Evolutionary conservation across 2,329 filamentous ascomycete genomes (phyloP).

Genomic region (Tetracladium maxilliforme): DNA sequence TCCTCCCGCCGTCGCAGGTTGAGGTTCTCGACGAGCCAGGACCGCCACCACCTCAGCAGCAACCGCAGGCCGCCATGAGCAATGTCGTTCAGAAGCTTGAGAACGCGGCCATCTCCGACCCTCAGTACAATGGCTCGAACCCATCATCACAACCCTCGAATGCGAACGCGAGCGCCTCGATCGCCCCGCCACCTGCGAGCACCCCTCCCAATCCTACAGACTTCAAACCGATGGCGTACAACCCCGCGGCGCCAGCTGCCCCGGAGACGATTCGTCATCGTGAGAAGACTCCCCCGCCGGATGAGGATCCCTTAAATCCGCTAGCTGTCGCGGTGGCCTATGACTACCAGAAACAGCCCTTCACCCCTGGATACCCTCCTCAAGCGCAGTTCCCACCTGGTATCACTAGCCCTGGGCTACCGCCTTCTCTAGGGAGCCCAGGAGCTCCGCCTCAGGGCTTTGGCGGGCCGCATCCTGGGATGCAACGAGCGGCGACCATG

Average conservation of each 20-base stretch:
- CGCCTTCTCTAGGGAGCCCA: too few relatives aligned
- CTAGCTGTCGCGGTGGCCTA: slow-evolving; percentile 41
- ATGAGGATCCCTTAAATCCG: slow-evolving; percentile 46
- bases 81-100: slow-evolving; percentile 63
- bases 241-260: slow-evolving; percentile 63
- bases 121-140: too few relatives aligned
- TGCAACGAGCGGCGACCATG: too few relatives aligned
- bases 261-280: slow-evolving; percentile 58
- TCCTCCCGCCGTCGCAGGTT: slow-evolving; percentile 45
- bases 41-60: slow-evolving; percentile 26
- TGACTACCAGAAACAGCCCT: slow-evolving; percentile 38
- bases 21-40: slow-evolving; percentile 51
- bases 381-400: too few relatives aligned
- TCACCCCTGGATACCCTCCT: slow-evolving; percentile 32
- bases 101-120: slow-evolving; percentile 50
- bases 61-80: slow-evolving; percentile 37
- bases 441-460: too few relatives aligned
- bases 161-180: slow-evolving; percentile 4
- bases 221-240: slow-evolving; percentile 58
- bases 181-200: slow-evolving; percentile 16
- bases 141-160: slow-evolving; percentile 7
- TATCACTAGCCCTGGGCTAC: slow-evolving; percentile 21
- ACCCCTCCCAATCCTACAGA: slow-evolving; percentile 21
- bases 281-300: slow-evolving; percentile 66
- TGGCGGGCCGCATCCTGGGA: too few relatives aligned